These are phyloP conservation scores for Bruguiera hainesii DNA, from an alignment of 441 rosid species.

Conservation along the genomic window DNA sequence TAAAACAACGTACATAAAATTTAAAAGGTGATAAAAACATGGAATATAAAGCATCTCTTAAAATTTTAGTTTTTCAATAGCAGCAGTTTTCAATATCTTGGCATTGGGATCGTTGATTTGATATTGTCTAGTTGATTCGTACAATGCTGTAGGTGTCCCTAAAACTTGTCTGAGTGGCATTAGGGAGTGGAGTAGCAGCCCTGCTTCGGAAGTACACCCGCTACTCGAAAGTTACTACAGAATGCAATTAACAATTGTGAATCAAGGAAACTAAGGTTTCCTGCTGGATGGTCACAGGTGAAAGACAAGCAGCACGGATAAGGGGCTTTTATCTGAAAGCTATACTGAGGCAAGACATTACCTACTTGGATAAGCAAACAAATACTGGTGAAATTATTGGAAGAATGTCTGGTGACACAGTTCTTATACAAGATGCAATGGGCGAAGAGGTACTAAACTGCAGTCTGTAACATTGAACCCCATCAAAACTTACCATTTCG, in stretches of 20 bases:
- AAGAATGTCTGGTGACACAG: constrained; percentile 81
- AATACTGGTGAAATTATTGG: constrained; percentile 70
- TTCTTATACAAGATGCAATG: constrained; percentile 75
- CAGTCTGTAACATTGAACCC: background rate
- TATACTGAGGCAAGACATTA: constrained; percentile 67
- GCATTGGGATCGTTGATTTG: background rate
- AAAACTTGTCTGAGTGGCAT: constrained; percentile 56
- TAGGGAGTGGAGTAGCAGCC: constrained; percentile 57
- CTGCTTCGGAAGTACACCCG: constrained; percentile 54
- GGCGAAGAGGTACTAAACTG: constrained; percentile 60
- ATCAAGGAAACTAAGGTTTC: background rate
- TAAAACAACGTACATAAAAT: no score
- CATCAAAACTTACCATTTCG: no score
- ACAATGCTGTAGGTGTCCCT: constrained; percentile 44
- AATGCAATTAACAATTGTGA: background rate
- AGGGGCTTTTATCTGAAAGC: constrained; percentile 59
- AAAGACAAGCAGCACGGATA: constrained; percentile 68
- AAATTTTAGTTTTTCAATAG: background rate
- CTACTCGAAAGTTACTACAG: background rate
- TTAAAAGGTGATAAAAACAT: background rate
- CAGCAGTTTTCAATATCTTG: no score
- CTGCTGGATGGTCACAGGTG: constrained; percentile 55
- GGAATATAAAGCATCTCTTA: background rate
- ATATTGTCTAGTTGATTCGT: background rate
- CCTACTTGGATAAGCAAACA: constrained; percentile 61